Base-by-base conservation (phyloP, 768 basidiomycete genomes). In the Cytidiella melzeri region DNA sequence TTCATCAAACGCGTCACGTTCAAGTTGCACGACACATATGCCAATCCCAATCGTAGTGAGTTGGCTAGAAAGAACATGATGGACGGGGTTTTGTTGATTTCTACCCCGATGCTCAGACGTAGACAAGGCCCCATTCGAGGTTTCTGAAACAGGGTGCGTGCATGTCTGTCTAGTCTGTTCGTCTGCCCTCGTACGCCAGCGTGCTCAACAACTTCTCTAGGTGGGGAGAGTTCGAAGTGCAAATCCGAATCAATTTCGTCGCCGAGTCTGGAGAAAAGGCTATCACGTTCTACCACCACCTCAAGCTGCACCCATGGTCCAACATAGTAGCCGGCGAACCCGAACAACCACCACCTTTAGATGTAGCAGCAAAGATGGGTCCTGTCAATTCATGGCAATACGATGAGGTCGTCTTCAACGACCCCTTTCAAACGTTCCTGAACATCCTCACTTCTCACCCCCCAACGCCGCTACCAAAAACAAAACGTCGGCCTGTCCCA, bases 201-300 rank as follows among this genome's bases (percentile, higher is more conserved):
- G n/a, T n/a, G 11, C 20, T 36, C 18, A 48, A 18, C 28, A 15
- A 23, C 5, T 21, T 11, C n/a, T 1, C 28, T 48, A 91, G 88
- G 42, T 99, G 96, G 96, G 96, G 96, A 57, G 96, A 99, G 71
- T 99, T 99, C 69, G 92, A 96, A 61, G 87, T 98, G 55, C 81
- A 86, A 60, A 94, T 99, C 55, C 81, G 88, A 45, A 84, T 99
- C 47, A 86, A 84, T 43, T 97, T 98, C 69, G 74, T 92, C 26
- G 67, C 78, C 45, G 96, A 99, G 67, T 82, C 92, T 3, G 86
- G 83, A 43, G 96, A 98, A 65, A 98, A 98, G 63, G 79, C 91
- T 15, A 72, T 97, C 55, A 77, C 78, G 3, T 71, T 96, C 48
- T 87, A 89, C 55, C 96, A 99, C 67, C 89, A 95, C 61, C 84